Evolutionary conservation across 1,284 basidiomycete genomes (phyloP).

Genomic region (Ustilago bromivora): DNA sequence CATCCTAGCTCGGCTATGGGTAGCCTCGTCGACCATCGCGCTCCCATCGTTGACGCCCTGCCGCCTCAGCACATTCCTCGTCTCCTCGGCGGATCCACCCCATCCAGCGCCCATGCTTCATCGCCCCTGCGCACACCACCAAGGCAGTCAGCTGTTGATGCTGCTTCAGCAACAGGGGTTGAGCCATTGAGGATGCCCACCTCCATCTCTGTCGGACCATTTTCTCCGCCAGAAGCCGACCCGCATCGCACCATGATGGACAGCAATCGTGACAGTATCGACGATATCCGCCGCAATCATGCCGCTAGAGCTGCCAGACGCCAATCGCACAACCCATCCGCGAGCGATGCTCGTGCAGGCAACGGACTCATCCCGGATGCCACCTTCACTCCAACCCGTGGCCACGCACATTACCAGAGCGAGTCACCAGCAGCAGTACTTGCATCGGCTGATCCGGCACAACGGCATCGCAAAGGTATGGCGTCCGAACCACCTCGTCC

Average conservation of each 20-base stretch:
- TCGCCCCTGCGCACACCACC: constrained; percentile 32
- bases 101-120: constrained; percentile 12
- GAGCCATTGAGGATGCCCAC: constrained; percentile 30
- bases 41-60: constrained; percentile 18
- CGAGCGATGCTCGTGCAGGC: constrained; percentile 10
- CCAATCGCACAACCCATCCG: constrained; percentile 28
- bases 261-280: constrained; percentile 61
- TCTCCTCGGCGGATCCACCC: constrained; percentile 19
- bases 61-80: constrained; percentile 62
- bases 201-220: constrained; percentile 31
- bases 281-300: constrained; percentile 61
- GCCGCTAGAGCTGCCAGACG: constrained; percentile 52
- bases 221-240: constrained; percentile 55
- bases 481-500: constrained; percentile 52
- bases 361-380: constrained; percentile 37
- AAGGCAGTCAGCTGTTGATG: constrained; percentile 16
- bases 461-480: constrained; percentile 38
- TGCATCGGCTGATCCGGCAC: constrained; percentile 24
- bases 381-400: constrained; percentile 25
- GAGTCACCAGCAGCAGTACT: constrained; percentile 23
- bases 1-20: constrained; percentile 5
- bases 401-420: constrained; percentile 27
- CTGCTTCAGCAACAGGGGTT: constrained; percentile 6
- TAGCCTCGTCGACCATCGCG: constrained; percentile 24
- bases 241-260: constrained; percentile 57